phyloP scores from a whole-genome alignment of 2,329 filamentous ascomycete genomes.

The Nemania bipapillata region DNA sequence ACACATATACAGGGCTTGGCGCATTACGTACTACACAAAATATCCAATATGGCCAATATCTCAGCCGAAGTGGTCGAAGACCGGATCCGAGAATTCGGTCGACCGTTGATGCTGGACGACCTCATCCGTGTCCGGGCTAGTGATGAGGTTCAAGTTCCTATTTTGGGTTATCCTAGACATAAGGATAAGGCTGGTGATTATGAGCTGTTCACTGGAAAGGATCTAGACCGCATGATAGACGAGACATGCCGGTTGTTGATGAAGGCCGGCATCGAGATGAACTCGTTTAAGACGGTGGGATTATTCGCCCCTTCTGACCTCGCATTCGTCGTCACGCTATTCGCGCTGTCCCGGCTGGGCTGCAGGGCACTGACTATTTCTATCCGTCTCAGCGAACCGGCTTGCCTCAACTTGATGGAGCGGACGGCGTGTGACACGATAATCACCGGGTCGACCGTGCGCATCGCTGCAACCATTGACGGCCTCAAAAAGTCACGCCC shows the following conservation, averaged over 20 bases:
- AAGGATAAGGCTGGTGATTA: conserved; percentile 51
- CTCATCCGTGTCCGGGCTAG: conserved; percentile 54
- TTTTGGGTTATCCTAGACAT: conserved; percentile 55
- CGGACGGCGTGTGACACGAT: conserved; percentile 52
- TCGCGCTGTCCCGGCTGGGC: conserved; percentile 58
- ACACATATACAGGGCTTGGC: neutral
- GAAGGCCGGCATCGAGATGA: conserved; percentile 48
- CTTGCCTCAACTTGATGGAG: conserved; percentile 55
- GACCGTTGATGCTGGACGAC: conserved; percentile 56
- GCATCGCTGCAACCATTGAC: conserved; percentile 50
- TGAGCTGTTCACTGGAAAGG: conserved; percentile 55
- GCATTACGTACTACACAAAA: neutral
- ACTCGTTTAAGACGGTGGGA: conserved; percentile 51
- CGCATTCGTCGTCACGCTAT: conserved; percentile 56
- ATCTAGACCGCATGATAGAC: conserved; percentile 56
- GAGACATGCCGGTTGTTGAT: conserved; percentile 51
- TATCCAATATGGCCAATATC: conserved; percentile 45
- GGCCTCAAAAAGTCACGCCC: conserved; percentile 42
- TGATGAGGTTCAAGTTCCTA: conserved; percentile 54
- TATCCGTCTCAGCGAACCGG: conserved; percentile 55
- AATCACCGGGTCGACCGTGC: conserved; percentile 53
- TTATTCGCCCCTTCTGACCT: conserved; percentile 57
- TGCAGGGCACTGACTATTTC: conserved; percentile 58
- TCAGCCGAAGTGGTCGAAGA: conserved; percentile 46
- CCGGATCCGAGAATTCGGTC: conserved; percentile 52